A percentile compares a stretch with the other conserved stretches of the same genome.
Evolutionary conservation across 768 basidiomycete species (phyloP).

Genomic region (Mycena venus): DNA sequence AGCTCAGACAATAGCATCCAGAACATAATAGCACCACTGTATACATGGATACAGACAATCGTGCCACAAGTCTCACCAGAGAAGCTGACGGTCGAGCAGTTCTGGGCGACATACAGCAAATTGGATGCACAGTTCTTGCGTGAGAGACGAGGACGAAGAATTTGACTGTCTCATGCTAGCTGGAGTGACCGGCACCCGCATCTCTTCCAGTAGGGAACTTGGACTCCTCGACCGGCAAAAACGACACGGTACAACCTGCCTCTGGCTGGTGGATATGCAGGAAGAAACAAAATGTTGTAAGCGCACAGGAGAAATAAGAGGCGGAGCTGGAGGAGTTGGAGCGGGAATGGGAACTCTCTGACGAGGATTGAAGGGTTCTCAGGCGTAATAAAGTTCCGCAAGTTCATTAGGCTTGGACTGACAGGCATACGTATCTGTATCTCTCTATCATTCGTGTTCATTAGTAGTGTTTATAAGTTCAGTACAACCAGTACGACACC

Average conservation of each 20-base stretch:
- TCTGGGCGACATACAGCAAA: slow-evolving; percentile 1
- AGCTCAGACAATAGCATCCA: too few species aligned
- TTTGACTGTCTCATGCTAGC: slow-evolving; percentile 45
- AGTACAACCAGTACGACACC: too few species aligned
- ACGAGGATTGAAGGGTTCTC: too few species aligned
- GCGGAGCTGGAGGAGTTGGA: neutral
- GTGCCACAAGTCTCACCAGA: neutral
- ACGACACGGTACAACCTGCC: slow-evolving; percentile 10
- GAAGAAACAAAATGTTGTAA: neutral
- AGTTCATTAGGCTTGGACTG: too few species aligned
- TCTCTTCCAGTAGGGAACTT: slow-evolving; percentile 4
- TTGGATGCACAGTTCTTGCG: neutral
- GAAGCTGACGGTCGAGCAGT: neutral
- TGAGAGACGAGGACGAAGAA: slow-evolving; percentile 39
- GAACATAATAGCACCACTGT: too few species aligned
- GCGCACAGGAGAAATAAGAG: neutral
- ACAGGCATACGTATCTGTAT: too few species aligned
- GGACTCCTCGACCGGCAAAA: slow-evolving; percentile 2
- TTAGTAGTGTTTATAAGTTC: too few species aligned
- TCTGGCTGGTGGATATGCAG: slow-evolving; percentile 26
- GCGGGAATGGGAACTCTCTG: too few species aligned
- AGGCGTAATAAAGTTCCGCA: too few species aligned
- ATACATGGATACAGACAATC: neutral
- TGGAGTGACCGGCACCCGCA: slow-evolving; percentile 37
- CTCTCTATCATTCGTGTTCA: too few species aligned